Conservation (phyloP, 805 yeast species). For the Suhomyces vadensis region DNA sequence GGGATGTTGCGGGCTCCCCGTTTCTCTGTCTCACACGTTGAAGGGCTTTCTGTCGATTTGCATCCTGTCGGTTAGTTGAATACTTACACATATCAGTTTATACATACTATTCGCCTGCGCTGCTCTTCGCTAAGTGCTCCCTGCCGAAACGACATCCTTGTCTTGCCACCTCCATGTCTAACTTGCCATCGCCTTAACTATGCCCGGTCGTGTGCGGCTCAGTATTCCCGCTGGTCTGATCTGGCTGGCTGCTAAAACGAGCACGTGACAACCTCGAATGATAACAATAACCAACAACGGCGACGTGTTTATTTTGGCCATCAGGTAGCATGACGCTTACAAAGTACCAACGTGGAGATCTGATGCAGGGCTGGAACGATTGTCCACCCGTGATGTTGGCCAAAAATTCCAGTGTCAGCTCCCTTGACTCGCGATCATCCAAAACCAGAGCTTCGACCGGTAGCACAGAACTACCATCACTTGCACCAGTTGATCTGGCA, state of each 20-base stretch:
- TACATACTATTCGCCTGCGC: conserved; percentile 37
- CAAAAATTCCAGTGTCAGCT: conserved; percentile 1
- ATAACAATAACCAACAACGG: background rate
- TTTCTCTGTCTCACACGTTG: conserved; percentile 50
- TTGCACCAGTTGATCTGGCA: too few relatives aligned
- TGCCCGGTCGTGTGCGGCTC: background rate
- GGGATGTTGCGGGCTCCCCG: background rate
- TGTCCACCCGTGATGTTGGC: conserved; percentile 42
- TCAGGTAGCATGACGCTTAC: conserved; percentile 27
- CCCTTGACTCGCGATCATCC: conserved; percentile 17
- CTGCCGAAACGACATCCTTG: conserved; percentile 22
- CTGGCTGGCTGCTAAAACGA: background rate
- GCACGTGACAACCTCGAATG: too few relatives aligned
- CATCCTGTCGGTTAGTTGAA: conserved; percentile 47
- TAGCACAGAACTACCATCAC: too few relatives aligned
- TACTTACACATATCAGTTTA: background rate
- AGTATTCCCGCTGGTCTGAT: too few relatives aligned
- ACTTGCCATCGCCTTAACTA: background rate
- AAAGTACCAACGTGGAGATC: conserved; percentile 39
- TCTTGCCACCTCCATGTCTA: background rate
- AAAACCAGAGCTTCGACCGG: conserved; percentile 1
- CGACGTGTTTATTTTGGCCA: background rate
- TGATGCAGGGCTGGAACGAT: conserved; percentile 62
- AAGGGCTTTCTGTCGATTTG: conserved; percentile 61
- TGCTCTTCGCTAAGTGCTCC: conserved; percentile 37